Conservation (phyloP, 192 early-diverging fungal genomes). For the Helicostylum pulchrum region DNA sequence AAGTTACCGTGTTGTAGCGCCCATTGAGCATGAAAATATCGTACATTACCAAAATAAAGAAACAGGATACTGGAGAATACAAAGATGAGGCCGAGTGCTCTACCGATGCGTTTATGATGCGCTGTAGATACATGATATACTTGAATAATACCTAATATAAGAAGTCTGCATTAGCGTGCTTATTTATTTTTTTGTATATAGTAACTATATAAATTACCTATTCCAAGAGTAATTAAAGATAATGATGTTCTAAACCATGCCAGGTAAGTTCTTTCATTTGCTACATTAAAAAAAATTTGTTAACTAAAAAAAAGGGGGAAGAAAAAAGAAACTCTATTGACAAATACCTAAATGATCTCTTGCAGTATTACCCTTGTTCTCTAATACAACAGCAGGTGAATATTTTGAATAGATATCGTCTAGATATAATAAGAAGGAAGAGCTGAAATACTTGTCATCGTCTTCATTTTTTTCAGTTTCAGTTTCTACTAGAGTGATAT, state of each 20-base stretch:
- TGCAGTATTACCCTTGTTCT: slow-evolving; percentile 73
- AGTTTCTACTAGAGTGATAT: neutral
- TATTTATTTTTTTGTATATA: neutral
- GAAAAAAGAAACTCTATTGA: too few species aligned
- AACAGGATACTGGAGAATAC: slow-evolving; percentile 59
- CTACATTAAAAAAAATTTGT: slow-evolving; percentile 23
- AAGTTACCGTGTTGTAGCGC: slow-evolving; percentile 64
- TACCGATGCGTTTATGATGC: slow-evolving; percentile 25
- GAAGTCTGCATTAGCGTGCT: neutral
- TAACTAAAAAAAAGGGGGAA: too few species aligned
- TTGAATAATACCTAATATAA: slow-evolving; percentile 55
- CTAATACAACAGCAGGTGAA: slow-evolving; percentile 38
- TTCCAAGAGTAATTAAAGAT: slow-evolving; percentile 67
- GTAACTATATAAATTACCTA: slow-evolving; percentile 45
- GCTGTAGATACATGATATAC: slow-evolving; percentile 52
- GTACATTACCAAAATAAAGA: slow-evolving; percentile 57
- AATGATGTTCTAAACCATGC: slow-evolving; percentile 73
- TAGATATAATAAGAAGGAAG: neutral
- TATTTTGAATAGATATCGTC: slow-evolving; percentile 8
- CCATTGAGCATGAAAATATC: slow-evolving; percentile 70
- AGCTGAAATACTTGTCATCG: too few species aligned
- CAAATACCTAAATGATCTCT: slow-evolving; percentile 64
- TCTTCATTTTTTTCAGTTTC: neutral
- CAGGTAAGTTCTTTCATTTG: slow-evolving; percentile 75
- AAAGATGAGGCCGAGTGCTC: slow-evolving; percentile 51